These are phyloP conservation scores for Penicillium dipodomyicola DNA, from an alignment of 495 filamentous ascomycete species.

Conservation along the genomic window DNA sequence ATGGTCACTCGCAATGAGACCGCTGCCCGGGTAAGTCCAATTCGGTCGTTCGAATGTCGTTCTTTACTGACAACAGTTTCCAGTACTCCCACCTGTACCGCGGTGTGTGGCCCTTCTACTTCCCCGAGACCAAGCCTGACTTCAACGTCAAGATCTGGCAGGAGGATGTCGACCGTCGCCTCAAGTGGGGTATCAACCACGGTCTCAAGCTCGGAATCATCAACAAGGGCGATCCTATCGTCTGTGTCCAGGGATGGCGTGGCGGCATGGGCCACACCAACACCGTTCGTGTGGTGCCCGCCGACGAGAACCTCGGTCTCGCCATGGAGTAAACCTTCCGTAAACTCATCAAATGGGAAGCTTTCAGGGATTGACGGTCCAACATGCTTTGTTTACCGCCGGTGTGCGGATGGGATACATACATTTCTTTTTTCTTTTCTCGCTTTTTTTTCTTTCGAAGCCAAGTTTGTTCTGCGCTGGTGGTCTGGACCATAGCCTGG, in stretches of 20 bases:
- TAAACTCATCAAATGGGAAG: slow-evolving; percentile 17
- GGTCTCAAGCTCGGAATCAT: slow-evolving; percentile 83
- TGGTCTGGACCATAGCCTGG: slow-evolving; percentile 26
- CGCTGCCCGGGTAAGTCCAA: slow-evolving; percentile 64
- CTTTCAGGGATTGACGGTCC: slow-evolving; percentile 13
- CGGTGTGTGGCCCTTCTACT: slow-evolving; percentile 95
- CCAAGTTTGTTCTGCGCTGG: slow-evolving; percentile 21
- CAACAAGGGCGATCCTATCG: slow-evolving; percentile 75
- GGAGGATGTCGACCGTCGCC: slow-evolving; percentile 94
- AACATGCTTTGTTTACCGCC: slow-evolving; percentile 20
- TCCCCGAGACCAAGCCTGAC: slow-evolving; percentile 89
- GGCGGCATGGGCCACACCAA: slow-evolving; percentile 98
- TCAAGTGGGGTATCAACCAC: slow-evolving; percentile 88
- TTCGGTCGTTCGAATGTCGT: background rate
- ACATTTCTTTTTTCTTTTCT: slow-evolving; percentile 22
- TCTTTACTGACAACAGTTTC: slow-evolving; percentile 17
- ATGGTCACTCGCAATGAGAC: slow-evolving; percentile 89
- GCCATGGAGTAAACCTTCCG: slow-evolving; percentile 34
- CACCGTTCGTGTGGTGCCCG: slow-evolving; percentile 73
- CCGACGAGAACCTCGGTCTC: slow-evolving; percentile 61
- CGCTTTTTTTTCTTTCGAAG: slow-evolving; percentile 15
- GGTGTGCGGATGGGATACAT: slow-evolving; percentile 32
- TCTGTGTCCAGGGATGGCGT: slow-evolving; percentile 97
- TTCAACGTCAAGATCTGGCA: slow-evolving; percentile 90
- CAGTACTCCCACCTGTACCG: slow-evolving; percentile 92